A percentile compares a stretch with the other conserved stretches of the same genome.
These are phyloP conservation scores for Remersonia thermophila DNA, from an alignment of 2,329 filamentous ascomycete genomes.

Conservation along the genomic window DNA sequence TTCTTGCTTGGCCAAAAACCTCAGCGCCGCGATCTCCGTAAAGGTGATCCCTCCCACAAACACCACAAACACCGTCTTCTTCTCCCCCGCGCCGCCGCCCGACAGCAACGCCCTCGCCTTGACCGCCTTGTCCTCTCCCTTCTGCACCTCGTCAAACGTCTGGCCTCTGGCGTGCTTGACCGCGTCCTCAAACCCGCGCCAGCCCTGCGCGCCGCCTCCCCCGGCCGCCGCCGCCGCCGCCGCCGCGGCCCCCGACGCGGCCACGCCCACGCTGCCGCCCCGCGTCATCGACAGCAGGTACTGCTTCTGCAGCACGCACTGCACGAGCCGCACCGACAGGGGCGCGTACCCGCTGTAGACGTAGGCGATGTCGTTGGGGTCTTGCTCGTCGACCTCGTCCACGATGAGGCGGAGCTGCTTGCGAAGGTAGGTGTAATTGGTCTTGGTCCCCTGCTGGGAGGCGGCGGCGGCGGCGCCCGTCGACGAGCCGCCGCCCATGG, in stretches of 20 bases:
- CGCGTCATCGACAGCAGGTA: slow-evolving; percentile 61
- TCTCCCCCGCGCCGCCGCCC: slow-evolving; percentile 49
- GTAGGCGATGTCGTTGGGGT: slow-evolving; percentile 92
- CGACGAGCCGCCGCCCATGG: slow-evolving; percentile 44
- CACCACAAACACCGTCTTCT: slow-evolving; percentile 89
- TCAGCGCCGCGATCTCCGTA: slow-evolving; percentile 84
- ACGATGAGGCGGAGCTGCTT: slow-evolving; percentile 82
- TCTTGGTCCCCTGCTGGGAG: slow-evolving; percentile 49
- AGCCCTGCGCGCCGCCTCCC: slow-evolving; percentile 59
- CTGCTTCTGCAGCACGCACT: slow-evolving; percentile 85
- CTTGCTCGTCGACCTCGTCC: slow-evolving; percentile 90
- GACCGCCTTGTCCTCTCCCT: slow-evolving; percentile 82
- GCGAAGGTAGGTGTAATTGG: slow-evolving; percentile 80
- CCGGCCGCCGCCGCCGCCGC: slow-evolving; percentile 33
- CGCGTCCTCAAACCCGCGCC: slow-evolving; percentile 87
- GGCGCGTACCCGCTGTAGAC: slow-evolving; percentile 97
- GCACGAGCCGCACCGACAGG: slow-evolving; percentile 78
- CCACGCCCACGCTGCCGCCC: slow-evolving; percentile 35
- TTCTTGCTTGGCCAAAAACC: slow-evolving; percentile 80
- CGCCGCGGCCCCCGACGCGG: slow-evolving; percentile 18
- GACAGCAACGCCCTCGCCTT: slow-evolving; percentile 75
- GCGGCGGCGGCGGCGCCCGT: slow-evolving; percentile 20
- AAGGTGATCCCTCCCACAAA: slow-evolving; percentile 96
- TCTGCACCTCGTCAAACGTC: slow-evolving; percentile 86
- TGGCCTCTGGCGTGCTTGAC: slow-evolving; percentile 77